Evolutionary conservation across 148 eudicot genomes (phyloP).

Genomic region (Cornus florida): DNA sequence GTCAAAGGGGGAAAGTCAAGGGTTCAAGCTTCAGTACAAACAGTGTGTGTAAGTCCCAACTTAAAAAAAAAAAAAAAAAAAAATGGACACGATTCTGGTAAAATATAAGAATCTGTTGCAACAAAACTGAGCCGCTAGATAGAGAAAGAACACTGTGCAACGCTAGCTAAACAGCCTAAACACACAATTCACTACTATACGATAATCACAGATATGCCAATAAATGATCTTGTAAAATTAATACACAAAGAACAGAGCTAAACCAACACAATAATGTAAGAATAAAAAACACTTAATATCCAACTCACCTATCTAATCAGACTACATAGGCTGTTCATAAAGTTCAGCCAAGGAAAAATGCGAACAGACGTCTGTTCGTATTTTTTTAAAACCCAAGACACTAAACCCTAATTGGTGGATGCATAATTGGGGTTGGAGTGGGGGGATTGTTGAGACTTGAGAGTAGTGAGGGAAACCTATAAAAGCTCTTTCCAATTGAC

Average conservation of each 20-base stretch:
- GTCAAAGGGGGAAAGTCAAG: too few species aligned
- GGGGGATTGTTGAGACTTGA: too few species aligned
- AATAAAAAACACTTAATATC: neutral
- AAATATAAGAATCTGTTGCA: neutral
- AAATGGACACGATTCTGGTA: too few species aligned
- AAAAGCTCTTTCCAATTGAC: constrained; percentile 8
- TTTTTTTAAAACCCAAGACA: too few species aligned
- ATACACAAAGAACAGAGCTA: neutral
- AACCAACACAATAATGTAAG: neutral
- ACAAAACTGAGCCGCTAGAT: neutral
- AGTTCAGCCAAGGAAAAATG: too few species aligned
- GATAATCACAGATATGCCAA: neutral
- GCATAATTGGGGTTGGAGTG: constrained; percentile 1
- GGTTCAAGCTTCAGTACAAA: too few species aligned
- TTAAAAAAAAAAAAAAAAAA: too few species aligned
- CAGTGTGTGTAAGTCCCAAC: too few species aligned
- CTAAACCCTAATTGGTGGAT: neutral
- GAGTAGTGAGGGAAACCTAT: constrained; percentile 18
- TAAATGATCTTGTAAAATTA: neutral
- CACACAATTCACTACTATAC: neutral
- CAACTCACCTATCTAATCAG: too few species aligned
- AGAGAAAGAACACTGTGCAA: too few species aligned
- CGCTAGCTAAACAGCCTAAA: neutral
- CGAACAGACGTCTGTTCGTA: too few species aligned
- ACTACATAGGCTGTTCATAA: too few species aligned